Base-by-base conservation (phyloP, 1,139 yeast species). In the Maudiozyma humilis region DNA sequence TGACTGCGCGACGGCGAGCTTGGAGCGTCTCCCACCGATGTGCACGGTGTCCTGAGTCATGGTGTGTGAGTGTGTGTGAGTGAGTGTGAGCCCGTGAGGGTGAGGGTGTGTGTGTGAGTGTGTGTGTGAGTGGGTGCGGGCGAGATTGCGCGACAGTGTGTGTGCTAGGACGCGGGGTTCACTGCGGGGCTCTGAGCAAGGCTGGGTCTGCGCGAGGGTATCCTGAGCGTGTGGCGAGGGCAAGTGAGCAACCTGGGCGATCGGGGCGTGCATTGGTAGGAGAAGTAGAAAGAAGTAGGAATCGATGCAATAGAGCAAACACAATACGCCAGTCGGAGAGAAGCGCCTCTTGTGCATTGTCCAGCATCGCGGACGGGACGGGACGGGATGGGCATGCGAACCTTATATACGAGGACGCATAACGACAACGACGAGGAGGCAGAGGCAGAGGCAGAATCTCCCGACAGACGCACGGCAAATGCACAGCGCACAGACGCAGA, bases 11-110 rank as follows among this genome's bases (percentile, higher is more conserved):
- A 91, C 88, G 1, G 98, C 98, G 51, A 91, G 71, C 52, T 76
- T 72, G 17, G 96, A 86, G 63, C 83, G 82, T 60, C 98, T 78
- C 29, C 97, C 95, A 33, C 97, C 98, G 33, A 91, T 82, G 47
- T 52, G 55, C 18, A 62, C 47, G 19, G 46, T 52, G 19, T 45
- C 46, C 18, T 47, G 48, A 18, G 51, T 47, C 51, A 47, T 48
- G 2, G 3, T 30, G 29, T 12, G 27, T 5, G 33, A 16, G 15
- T 29, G 15, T 40, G 32, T 40, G 12, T 19, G 13, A 15, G 30
- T 39, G 36, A 23, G 31, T 39, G 13, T 39, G 17, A 3, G 7
- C 15, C 14, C 32, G 4, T 16, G 33, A 16, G 17, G 8, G 13
- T 2, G 17, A 15, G 10, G 23, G 8, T n/a, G 17, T 12, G n/a